Conservation (phyloP, 306 rosid species). For the Betula pendula region DNA sequence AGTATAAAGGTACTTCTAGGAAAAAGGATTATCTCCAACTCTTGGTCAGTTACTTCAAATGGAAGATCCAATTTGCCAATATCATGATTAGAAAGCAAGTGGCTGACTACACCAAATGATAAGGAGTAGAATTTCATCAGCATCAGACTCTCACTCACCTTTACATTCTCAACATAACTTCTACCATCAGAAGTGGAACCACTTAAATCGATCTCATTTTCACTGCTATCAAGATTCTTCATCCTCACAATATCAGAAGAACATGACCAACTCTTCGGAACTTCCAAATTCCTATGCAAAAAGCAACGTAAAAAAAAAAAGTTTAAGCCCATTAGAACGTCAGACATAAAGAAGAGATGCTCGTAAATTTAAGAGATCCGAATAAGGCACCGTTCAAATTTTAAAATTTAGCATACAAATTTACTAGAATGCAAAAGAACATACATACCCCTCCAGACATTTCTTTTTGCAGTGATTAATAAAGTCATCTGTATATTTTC, state of each 20-base stretch:
- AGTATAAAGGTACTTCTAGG: conserved; percentile 58
- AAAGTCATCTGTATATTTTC: conserved; percentile 53
- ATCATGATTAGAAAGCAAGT: conserved; percentile 57
- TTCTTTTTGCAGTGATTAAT: conserved; percentile 52
- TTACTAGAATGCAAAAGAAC: neutral
- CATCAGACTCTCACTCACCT: conserved; percentile 73
- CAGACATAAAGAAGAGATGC: neutral
- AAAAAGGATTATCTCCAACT: conserved; percentile 58
- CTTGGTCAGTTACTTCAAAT: conserved; percentile 72
- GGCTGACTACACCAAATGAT: conserved; percentile 50
- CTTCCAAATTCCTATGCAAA: conserved; percentile 45
- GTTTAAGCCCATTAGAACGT: neutral
- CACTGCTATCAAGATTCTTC: conserved; percentile 35
- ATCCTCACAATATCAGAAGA: conserved; percentile 38
- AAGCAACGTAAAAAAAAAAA: neutral
- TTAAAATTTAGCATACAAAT: neutral
- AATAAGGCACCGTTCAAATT: neutral
- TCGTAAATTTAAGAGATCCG: too few relatives aligned
- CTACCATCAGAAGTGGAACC: conserved; percentile 42
- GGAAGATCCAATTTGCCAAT: conserved; percentile 66
- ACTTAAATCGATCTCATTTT: conserved; percentile 29
- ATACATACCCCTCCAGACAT: conserved; percentile 53
- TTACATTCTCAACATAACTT: conserved; percentile 70
- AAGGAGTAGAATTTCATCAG: conserved; percentile 76
- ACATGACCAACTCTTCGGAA: conserved; percentile 55